Base-by-base conservation (phyloP, 371 early-diverging fungal species). In the Zancudomyces culisetae region DNA sequence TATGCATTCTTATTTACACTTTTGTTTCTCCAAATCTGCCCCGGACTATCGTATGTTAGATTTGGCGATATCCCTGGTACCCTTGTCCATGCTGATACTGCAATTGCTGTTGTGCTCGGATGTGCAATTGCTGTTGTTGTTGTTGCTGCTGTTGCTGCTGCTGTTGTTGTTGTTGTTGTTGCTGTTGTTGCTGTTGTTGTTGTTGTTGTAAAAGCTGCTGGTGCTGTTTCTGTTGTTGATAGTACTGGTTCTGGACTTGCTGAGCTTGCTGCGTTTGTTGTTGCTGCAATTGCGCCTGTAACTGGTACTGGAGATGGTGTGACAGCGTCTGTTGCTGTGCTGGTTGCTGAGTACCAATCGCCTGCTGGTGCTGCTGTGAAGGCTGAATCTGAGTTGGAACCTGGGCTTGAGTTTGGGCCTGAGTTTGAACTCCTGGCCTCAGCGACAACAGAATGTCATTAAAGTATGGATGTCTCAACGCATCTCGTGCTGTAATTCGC, bases 401-500 rank as follows among this genome's bases (percentile, higher is more conserved):
- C 40, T 35, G 35, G 62, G 64, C 27, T 62, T 42, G 3, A n/a
- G 27, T 55, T 41, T 53, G 54, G 2, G 22, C 26, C 52, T 52
- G 61, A 53, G 57, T 27, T 53, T 58, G 51, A 59, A 60, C 35
- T 54, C 55, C 22, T 57, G 59, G 55, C 54, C 23, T 49, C 40
- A 43, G 42, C 8, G 8, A 13, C 30, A 39, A 26, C 18, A 60
- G 60, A 42, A 76, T 48, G n/a, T 87, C 86, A 42, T 77, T 74
- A 62, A 90, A 90, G 55, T 87, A 90, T 60, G 75, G 66, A 68
- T 87, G 91, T 21, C 66, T 66, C 43, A 93, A 60, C 6, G 90
- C 90, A 51, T 82, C 80, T 57, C 81, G 78, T n/a, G 91, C 94
- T 15, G 79, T 74, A 49, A 91, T 82, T 42, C 94, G 71, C 60